Base-by-base conservation (phyloP, 306 rosid genomes). In the Begonia peltatifolia region DNA sequence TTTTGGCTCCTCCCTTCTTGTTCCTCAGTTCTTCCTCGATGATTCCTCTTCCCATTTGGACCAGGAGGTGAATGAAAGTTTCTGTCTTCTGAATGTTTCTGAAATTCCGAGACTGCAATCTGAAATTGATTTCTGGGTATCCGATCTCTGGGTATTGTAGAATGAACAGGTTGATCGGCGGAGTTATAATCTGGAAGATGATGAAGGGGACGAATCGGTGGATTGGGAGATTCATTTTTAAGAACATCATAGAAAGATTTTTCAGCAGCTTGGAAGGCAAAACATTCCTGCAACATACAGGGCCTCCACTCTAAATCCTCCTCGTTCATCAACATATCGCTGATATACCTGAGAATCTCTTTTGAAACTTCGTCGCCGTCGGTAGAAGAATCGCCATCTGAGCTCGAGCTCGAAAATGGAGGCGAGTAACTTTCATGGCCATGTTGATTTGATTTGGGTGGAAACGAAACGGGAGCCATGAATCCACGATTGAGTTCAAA, bases 281-380 rank as follows among this genome's bases (percentile, higher is more conserved):
- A 50, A 57, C 81, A 71, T 59, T 78, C 80, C 47, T 64, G 69
- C 30, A 76, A 73, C 74, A 78, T 69, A 5, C 52, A 62, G 0
- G 82, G 82, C 14, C 62, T 76, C n/a, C 64, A 54, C 23, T 80
- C 84, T 13, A 78, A 64, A 42, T 78, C 76, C 53, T 81, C 76
- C 52, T 84, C 94, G 44, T 84, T 79, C 82, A 78, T 71, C 1
- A 84, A 82, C 63, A 79, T 63, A 60, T 84, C 78, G 63, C 55
- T 68, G 56, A 84, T 68, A 68, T 71, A 78, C 58, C 58, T 50
- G 17, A 84, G 76, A 22, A 60, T 55, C 10, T 61, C 12, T 11
- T 65, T 66, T 47, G 79, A 71, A 53, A 62, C 68, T 8, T 84
- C 78, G 55, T 30, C 30, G 50, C 68, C 44, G 47, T 72, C 75